phyloP scores from a whole-genome alignment of 2,329 filamentous ascomycete species.

The Aspergillus ochraceus region DNA sequence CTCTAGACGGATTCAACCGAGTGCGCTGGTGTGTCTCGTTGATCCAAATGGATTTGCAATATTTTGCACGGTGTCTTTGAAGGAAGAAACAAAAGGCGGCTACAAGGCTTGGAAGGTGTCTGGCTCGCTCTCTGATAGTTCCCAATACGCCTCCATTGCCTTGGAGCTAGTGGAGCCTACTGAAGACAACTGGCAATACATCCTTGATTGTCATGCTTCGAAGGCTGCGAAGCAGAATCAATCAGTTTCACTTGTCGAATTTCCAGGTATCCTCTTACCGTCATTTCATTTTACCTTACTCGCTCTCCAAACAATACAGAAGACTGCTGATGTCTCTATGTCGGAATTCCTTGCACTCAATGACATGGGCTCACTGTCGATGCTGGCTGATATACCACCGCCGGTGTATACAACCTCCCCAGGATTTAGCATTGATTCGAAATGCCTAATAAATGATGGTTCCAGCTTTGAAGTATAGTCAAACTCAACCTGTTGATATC shows the following conservation, averaged over 20 bases:
- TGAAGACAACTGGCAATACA: slow-evolving; percentile 22
- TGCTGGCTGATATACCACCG: slow-evolving; percentile 36
- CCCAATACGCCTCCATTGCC: slow-evolving; percentile 25
- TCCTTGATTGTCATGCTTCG: slow-evolving; percentile 17
- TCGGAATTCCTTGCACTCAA: slow-evolving; percentile 41
- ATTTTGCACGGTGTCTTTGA: slow-evolving; percentile 25
- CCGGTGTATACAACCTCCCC: slow-evolving; percentile 53
- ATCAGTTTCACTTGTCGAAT: slow-evolving; percentile 53
- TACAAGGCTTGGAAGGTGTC: neutral
- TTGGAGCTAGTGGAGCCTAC: slow-evolving; percentile 28
- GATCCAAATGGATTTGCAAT: slow-evolving; percentile 18
- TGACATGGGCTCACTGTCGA: slow-evolving; percentile 3
- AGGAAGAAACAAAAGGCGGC: neutral
- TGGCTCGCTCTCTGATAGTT: slow-evolving; percentile 25
- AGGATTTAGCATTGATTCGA: slow-evolving; percentile 50
- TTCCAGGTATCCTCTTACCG: slow-evolving; percentile 58
- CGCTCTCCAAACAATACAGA: slow-evolving; percentile 56
- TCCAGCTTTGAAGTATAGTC: slow-evolving; percentile 25
- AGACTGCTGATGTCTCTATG: slow-evolving; percentile 50
- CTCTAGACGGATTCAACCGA: slow-evolving; percentile 30
- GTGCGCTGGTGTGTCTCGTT: slow-evolving; percentile 30
- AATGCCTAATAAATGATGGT: slow-evolving; percentile 26
- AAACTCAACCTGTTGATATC: too few relatives aligned
- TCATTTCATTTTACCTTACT: slow-evolving; percentile 59
- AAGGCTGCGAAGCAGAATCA: too few relatives aligned